Base-by-base conservation (phyloP, 2,329 filamentous ascomycete species). In the Tolypocladium tundrense region DNA sequence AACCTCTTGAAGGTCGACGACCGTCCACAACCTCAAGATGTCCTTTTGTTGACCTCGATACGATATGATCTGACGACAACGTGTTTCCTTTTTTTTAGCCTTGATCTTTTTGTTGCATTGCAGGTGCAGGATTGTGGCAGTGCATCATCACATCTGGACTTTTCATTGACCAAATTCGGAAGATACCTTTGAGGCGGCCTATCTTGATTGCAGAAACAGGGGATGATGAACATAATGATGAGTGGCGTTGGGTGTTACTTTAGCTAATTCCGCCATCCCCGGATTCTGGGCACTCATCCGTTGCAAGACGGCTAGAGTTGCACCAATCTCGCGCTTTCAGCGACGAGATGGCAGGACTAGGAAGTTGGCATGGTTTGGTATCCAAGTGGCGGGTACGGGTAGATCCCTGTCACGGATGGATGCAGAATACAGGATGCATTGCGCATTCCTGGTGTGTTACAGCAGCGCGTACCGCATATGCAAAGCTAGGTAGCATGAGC, bases 101-200 rank as follows among this genome's bases (percentile, higher is more conserved):
- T 31, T 33, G 21, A 33, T 55, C 13, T 51, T 33, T 33, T 39
- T 31, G 31, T 6, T 40, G 35, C 52, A 31, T 19, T 54, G 13
- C 16, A 7, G n/a, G 52, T 54, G 13, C 16, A 13, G n/a, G 52
- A 54, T 35, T 39, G 39, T 21, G 35, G 48, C 56, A 57, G 56
- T 55, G 54, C 41, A 51, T 53, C 42, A 50, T 59, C 52, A 50
- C 52, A 27, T 27, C 41, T 52, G 51, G 14, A 24, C 48, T 59
- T 63, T 59, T 35, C 52, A 53, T 62, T 63, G 54, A 62, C 57
- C 60, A 55, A 56, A 59, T 61, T 60, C 60, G 57, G 57, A 69
- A 65, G 65, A 71, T 71, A 70, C 69, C 69, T 66, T 45, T 53
- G 57, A 57, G 59, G 62, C 60, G 62, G 63, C 55, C 59, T 57